phyloP scores from a whole-genome alignment of 768 basidiomycete species.

The Russula foetens region DNA sequence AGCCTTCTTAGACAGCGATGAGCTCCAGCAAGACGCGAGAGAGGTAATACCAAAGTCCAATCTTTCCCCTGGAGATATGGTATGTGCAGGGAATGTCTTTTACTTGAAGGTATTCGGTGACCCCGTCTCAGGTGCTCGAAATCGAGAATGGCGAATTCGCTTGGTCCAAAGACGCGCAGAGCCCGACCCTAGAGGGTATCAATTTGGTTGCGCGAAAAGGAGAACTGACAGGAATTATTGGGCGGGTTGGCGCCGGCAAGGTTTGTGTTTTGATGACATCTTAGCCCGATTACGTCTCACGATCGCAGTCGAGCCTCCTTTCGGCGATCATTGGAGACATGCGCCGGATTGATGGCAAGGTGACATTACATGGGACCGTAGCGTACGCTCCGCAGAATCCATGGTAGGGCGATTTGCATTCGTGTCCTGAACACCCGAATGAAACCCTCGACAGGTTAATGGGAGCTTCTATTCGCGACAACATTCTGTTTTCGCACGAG shows the following conservation, averaged over 20 bases:
- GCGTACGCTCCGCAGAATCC: conserved; percentile 85
- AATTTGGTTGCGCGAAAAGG: conserved; percentile 71
- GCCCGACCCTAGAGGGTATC: conserved; percentile 71
- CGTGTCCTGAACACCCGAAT: background rate
- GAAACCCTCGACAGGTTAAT: conserved; percentile 50
- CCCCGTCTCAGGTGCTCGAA: conserved; percentile 41
- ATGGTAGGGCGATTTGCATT: conserved; percentile 41
- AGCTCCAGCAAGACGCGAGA: conserved; percentile 76
- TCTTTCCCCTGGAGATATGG: conserved; percentile 54
- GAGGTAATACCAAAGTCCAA: conserved; percentile 36
- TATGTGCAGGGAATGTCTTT: conserved; percentile 23
- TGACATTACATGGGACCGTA: conserved; percentile 58
- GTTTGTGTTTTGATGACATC: conserved; percentile 29
- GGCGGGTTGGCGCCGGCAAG: conserved; percentile 90
- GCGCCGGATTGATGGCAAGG: conserved; percentile 64
- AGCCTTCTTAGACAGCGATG: conserved; percentile 65
- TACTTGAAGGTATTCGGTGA: background rate
- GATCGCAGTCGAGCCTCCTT: conserved; percentile 54
- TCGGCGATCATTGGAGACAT: conserved; percentile 86
- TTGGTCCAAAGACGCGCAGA: conserved; percentile 53
- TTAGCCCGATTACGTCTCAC: conserved; percentile 7
- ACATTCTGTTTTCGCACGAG: conserved; percentile 86
- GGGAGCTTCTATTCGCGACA: conserved; percentile 79
- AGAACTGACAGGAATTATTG: conserved; percentile 76
- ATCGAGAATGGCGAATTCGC: conserved; percentile 74